These are phyloP conservation scores for Coniochaeta ligniaria DNA, from an alignment of 2,329 filamentous ascomycete genomes.

Conservation along the genomic window DNA sequence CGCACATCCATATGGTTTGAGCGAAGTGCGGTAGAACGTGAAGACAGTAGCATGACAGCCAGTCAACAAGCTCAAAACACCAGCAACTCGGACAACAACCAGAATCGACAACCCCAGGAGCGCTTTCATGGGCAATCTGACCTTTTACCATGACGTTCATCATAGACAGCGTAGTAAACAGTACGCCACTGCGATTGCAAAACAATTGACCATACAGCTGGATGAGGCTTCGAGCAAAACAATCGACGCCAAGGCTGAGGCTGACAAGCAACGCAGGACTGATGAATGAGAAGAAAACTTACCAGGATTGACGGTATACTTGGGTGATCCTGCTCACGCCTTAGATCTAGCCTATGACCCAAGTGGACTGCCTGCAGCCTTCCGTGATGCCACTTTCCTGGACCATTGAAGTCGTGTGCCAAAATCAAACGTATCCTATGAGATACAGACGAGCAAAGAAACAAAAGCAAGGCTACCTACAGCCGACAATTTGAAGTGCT, in stretches of 20 bases:
- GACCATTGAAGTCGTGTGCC: neutral
- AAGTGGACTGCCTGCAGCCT: neutral
- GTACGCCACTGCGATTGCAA: neutral
- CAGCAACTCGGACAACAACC: constrained; percentile 9
- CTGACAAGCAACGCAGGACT: constrained; percentile 7
- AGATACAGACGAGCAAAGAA: neutral
- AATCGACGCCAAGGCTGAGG: neutral
- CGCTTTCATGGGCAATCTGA: constrained; percentile 27
- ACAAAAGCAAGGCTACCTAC: neutral
- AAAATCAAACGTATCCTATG: neutral
- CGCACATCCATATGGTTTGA: neutral
- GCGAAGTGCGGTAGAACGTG: constrained; percentile 8
- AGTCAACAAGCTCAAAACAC: constrained; percentile 6
- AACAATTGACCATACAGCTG: neutral
- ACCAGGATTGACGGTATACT: neutral
- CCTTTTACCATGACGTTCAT: constrained; percentile 41
- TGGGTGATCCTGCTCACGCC: neutral
- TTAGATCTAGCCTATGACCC: neutral
- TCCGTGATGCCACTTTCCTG: neutral
- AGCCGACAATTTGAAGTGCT: neutral
- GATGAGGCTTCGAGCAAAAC: neutral
- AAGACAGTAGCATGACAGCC: constrained; percentile 6
- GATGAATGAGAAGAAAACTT: neutral
- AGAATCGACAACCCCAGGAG: constrained; percentile 29
- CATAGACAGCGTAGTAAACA: constrained; percentile 25